Evolutionary conservation across 1,284 basidiomycete genomes (phyloP).

Genomic region (Ustilago hordei): DNA sequence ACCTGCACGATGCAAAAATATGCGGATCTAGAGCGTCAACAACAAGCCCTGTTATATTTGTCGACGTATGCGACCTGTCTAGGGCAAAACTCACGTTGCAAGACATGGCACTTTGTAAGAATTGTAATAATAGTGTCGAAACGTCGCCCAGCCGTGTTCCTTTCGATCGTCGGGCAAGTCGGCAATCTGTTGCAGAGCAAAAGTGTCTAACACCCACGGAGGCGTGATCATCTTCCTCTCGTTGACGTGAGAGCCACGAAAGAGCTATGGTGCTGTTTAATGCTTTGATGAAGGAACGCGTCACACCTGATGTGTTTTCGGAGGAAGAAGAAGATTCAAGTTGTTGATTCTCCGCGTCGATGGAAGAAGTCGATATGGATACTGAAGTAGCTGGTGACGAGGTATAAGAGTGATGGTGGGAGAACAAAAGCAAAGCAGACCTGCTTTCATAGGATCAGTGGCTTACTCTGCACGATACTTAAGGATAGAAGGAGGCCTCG

Average conservation of each 20-base stretch:
- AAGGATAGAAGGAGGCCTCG: too few relatives aligned
- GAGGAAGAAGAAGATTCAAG: background rate
- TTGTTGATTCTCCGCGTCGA: too few relatives aligned
- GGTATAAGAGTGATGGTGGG: too few relatives aligned
- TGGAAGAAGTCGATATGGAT: too few relatives aligned
- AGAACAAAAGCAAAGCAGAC: too few relatives aligned
- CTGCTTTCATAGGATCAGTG: too few relatives aligned
- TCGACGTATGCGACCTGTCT: background rate
- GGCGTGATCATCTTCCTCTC: slow-evolving; percentile 17
- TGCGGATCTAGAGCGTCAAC: background rate
- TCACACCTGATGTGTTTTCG: background rate
- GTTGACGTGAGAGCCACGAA: background rate
- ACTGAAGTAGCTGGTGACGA: too few relatives aligned
- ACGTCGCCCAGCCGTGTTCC: slow-evolving; percentile 22
- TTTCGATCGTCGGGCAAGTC: slow-evolving; percentile 16
- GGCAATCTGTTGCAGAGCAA: slow-evolving; percentile 16
- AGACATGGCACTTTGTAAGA: slow-evolving; percentile 34
- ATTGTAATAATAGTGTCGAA: slow-evolving; percentile 31
- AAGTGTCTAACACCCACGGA: slow-evolving; percentile 24
- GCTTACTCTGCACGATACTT: too few relatives aligned
- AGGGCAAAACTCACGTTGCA: slow-evolving; percentile 18
- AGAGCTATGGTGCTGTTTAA: background rate
- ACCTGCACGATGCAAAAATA: slow-evolving; percentile 5
- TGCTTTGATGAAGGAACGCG: background rate
- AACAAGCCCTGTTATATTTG: background rate